These are phyloP conservation scores for Chaetomium olivaceum DNA, from an alignment of 2,329 filamentous ascomycete genomes.

Conservation along the genomic window DNA sequence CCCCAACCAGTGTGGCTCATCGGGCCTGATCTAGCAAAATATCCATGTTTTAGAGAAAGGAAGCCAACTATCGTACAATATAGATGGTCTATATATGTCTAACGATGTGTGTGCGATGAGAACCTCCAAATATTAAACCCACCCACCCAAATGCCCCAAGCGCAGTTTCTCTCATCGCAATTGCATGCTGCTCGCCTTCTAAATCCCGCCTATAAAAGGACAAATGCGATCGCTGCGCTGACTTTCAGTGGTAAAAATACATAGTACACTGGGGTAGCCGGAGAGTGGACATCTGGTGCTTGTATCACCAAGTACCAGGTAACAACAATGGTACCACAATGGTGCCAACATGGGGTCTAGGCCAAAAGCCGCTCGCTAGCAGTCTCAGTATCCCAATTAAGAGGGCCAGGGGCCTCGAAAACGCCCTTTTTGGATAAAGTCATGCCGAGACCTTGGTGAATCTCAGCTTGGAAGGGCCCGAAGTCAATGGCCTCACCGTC, in stretches of 20 bases:
- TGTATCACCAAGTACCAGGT: background rate
- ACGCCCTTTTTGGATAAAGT: slow-evolving; percentile 75
- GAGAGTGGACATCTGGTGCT: background rate
- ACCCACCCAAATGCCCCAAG: background rate
- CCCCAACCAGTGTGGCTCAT: background rate
- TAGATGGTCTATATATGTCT: background rate
- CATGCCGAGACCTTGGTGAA: slow-evolving; percentile 78
- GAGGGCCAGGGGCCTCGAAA: slow-evolving; percentile 66
- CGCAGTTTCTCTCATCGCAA: background rate
- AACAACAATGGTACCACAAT: background rate
- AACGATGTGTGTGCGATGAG: background rate
- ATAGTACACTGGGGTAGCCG: background rate
- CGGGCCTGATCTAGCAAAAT: background rate
- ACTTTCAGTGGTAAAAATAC: background rate
- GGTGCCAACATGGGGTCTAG: slow-evolving; percentile 5
- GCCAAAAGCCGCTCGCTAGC: slow-evolving; percentile 35
- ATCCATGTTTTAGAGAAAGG: background rate
- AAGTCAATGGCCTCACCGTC: slow-evolving; percentile 89
- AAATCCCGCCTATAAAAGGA: background rate
- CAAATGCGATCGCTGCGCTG: background rate
- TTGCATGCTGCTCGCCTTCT: background rate
- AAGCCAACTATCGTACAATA: background rate
- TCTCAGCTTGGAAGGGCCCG: slow-evolving; percentile 85
- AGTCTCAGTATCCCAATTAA: slow-evolving; percentile 48
- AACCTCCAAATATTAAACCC: background rate